Evolutionary conservation across 2,329 filamentous ascomycete genomes (phyloP), one percentile per base, ranked within the genome.

Genomic region (Neofusicoccum parvum): DNA sequence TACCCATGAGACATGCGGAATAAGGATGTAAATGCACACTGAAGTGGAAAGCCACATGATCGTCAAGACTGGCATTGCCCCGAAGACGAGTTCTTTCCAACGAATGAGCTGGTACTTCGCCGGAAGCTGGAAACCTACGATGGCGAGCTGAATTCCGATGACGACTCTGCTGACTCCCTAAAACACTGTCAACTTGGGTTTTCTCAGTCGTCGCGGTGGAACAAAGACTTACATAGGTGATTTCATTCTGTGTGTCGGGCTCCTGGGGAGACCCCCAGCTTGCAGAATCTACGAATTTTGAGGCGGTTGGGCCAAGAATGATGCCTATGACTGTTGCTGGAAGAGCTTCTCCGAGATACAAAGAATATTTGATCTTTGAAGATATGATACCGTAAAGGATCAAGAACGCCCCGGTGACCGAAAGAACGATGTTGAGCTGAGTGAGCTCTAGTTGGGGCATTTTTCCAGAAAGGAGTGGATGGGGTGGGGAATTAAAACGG

Each of bases 91-190:
- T 65, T 87, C 85, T 65, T 81, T 83, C 76, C 82, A 84, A 2
- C 81, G 81, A 1, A 74, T 71, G 65, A 74, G 73, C 46, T 82
- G 76, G 72, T 88, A 89, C 70, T 81, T 83, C 49, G 84, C 83
- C 0, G 87, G 87, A 0, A 89, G 76, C 70, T 89, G 85, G 69
- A 85, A 88, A 32, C 87, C 87, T 2, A 85, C 86, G 66, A 88
- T 88, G 41, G 88, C 80, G n/a, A 88, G 79, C 69, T 89, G 86
- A 1, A 88, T 80, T 3, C 86, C 85, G 65, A 89, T 88, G 66
- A 88, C 85, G 34, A 89, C 78, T n/a, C 87, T 81, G 67, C 81
- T 82, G 7, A 88, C 70, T 12, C 82, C 83, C 73, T 39, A 39
- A 39, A 39, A 6, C 11, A 39, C 6, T 10, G 37, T 39, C 37